Evolutionary conservation across 108 stramenopile genomes (phyloP), one percentile per base, ranked within the genome.

Genomic region (Nannochloropsis oceanica): DNA sequence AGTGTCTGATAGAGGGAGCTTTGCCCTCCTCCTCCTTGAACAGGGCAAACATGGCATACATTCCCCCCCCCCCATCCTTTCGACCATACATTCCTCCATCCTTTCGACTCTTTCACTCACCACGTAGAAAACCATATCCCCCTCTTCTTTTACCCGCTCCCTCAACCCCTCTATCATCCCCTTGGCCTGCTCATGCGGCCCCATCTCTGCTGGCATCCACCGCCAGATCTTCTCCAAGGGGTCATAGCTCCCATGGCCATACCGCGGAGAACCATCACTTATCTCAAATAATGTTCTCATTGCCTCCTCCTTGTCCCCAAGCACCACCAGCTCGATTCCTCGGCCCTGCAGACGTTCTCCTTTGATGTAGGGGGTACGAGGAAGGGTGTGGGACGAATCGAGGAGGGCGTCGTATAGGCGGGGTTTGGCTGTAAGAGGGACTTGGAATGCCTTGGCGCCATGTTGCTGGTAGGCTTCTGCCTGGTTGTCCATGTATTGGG

Each of bases 321-420:
- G 18, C 10, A n/a, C 59, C 10, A 73, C n/a, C 59, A 73, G n/a
- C 59, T 73, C 59, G 5, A 73, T n/a, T 18, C 59, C 59, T 18
- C 59, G 59, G 22, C 59, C 59, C 59, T n/a, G 0, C 2, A 73
- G 59, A n/a, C 59, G n/a, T n/a, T 10, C 59, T n/a, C n/a, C 2
- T n/a, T 73, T n/a, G 18, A 73, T n/a, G n/a, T 3, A 10, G 7
- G 86, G 86, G 11, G 46, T 82, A 26, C 59, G 79, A 12, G 87
- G 87, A 22, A 87, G 83, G 0, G 79, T 84, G 11, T 27, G 43
- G 13, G 87, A 43, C 8, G 87, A 83, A 34, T 87, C 83, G n/a
- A 87, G 83, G 1, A 87, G 84, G 79, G 83, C 87, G 43, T 87
- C 87, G 87, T 87, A 87, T 13, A 87, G 80, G 59, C 79, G 79